Conservation (phyloP, 169 alveolate genomes). For the Eimeria maxima region DNA sequence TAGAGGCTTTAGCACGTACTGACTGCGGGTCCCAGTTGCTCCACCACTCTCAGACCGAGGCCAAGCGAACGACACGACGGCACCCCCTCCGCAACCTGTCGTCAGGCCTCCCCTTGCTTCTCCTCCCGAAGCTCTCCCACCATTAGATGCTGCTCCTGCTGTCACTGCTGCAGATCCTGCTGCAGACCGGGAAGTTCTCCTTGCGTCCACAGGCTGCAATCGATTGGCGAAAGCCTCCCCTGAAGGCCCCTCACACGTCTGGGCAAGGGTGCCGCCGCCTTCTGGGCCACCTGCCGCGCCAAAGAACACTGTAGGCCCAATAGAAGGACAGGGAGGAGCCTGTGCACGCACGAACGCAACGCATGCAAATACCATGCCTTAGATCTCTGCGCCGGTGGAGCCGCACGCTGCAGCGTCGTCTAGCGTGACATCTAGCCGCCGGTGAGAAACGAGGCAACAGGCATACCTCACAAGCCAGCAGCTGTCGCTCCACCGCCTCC, state of each 20-base stretch:
- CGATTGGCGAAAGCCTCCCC: not conserved
- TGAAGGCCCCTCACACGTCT: not conserved
- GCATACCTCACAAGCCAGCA: not conserved
- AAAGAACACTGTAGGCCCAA: not conserved
- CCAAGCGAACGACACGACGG: not conserved
- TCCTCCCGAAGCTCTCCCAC: not conserved
- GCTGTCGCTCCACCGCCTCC: not conserved
- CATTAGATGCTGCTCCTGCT: slow-evolving; percentile 49
- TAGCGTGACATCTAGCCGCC: not conserved
- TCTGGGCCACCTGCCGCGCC: not conserved
- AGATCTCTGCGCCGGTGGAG: not conserved
- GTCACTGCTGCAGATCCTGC: slow-evolving; percentile 4
- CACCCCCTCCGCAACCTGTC: not conserved
- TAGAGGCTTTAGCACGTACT: slow-evolving; percentile 86
- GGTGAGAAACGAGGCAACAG: not conserved
- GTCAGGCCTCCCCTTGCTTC: not conserved
- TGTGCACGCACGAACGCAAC: not conserved
- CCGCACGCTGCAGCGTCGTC: not conserved
- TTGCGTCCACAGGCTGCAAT: not conserved
- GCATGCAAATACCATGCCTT: not conserved
- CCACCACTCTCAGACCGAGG: not conserved
- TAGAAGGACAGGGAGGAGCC: not conserved
- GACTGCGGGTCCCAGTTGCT: not conserved
- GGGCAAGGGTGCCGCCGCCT: not conserved
- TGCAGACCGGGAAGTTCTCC: not conserved